Base-by-base conservation (phyloP, 1,139 yeast species). In the Debaryomyces coudertii region DNA sequence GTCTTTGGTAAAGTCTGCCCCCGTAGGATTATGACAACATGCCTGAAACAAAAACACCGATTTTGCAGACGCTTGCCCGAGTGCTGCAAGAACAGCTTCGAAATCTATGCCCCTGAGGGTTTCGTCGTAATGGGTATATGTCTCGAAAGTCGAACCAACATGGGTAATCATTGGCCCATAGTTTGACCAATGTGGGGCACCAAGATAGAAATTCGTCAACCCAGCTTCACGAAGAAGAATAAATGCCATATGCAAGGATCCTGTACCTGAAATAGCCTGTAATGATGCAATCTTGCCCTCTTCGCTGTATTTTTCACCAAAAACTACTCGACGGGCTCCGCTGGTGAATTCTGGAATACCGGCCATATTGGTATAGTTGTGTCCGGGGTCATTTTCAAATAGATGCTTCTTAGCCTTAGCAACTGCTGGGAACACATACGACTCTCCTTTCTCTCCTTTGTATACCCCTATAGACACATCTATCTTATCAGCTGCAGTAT, bases 1-100 rank as follows among this genome's bases (percentile, higher is more conserved):
- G 43, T 83, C 87, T 42, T 68, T 68, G 9, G 88, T 77, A 51
- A 95, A 95, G 64, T 92, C 98, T 52, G 92, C 83, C 28, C 97
- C 98, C 11, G 97, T 92, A 35, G 98, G 98, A 69, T 92, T 92
- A 73, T 92, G 98, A 60, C 97, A 95, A 63, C 97, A 90, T 5
- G 96, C 96, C 69, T 92, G 98, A 50, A 92, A 76, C 46, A 92
- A 71, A 46, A 74, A 69, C 9, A 70, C 68, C 0, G 76, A 63
- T 20, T 61, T 54, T 5, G 53, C 50, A 2, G 70, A 66, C 14
- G 75, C 76, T 1, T 52, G 25, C 5, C 62, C 55, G 47, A 73
- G 55, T 5, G 74, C 65, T 4, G 49, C 47, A 34, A 62, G 47
- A 16, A 68, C 54, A 9, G 65, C 43, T 0, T 59, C 61, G 46